Percentiles rank a stretch among this genome's conserved stretches.
phyloP scores from a whole-genome alignment of 2,329 filamentous ascomycete species.

The Diaporthe vaccinii region DNA sequence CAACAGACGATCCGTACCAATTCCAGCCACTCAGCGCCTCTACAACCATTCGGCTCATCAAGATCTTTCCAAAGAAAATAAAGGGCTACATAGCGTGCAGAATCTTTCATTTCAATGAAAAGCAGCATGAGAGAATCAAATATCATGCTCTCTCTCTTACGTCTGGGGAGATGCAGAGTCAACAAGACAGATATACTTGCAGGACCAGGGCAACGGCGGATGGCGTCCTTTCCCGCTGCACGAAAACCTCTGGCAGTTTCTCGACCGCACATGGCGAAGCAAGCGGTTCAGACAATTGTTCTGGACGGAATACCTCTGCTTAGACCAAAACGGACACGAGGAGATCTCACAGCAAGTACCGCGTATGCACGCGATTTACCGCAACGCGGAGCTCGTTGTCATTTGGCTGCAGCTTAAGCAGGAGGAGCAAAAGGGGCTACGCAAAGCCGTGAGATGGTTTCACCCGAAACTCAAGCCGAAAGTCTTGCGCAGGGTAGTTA shows the following conservation, averaged over 20 bases:
- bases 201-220: not conserved
- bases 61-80: not conserved
- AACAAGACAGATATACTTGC: constrained; percentile 37
- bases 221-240: not conserved
- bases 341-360: constrained; percentile 20
- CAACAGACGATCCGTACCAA: not conserved
- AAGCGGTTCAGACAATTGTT: not conserved
- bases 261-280: not conserved
- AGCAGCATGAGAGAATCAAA: not conserved
- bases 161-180: not conserved
- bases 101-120: not conserved
- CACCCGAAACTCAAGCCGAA: not conserved
- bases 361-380: not conserved
- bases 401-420: not conserved
- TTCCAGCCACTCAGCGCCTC: not conserved
- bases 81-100: constrained; percentile 10
- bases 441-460: not conserved
- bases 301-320: constrained; percentile 5
- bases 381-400: not conserved
- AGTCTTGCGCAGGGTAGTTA: accelerated
- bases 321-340: not conserved
- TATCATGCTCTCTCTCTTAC: constrained; percentile 16
- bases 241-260: constrained; percentile 2
- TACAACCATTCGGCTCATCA: not conserved
- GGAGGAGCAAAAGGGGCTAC: not conserved